phyloP scores from a whole-genome alignment of 2,329 filamentous ascomycete species.

The Cladophialophora yegresii region DNA sequence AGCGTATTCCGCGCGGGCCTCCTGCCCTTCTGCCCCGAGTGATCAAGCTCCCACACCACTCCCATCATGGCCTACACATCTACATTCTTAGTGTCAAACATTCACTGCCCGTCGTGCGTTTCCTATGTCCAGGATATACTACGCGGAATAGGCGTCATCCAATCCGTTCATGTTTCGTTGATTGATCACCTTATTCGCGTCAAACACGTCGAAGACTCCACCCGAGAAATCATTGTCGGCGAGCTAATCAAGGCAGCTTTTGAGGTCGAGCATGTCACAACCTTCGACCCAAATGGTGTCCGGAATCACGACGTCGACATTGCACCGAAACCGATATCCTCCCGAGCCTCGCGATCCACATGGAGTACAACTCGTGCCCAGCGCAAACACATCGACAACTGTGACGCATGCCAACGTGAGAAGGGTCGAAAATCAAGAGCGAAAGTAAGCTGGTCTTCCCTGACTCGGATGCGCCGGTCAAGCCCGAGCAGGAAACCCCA shows the following conservation, averaged over 20 bases:
- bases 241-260: slow-evolving; percentile 50
- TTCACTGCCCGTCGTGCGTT: slow-evolving; percentile 54
- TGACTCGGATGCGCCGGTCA: slow-evolving; percentile 17
- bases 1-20: neutral
- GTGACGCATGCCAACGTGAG: slow-evolving; percentile 53
- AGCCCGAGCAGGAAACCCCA: neutral
- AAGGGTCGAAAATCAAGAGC: slow-evolving; percentile 36
- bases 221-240: slow-evolving; percentile 41
- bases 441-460: slow-evolving; percentile 28
- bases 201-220: slow-evolving; percentile 41
- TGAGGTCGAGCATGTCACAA: slow-evolving; percentile 50
- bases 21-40: neutral
- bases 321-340: slow-evolving; percentile 18
- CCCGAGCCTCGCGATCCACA: slow-evolving; percentile 18
- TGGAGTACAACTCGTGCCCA: slow-evolving; percentile 34
- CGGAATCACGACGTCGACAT: slow-evolving; percentile 44
- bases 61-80: slow-evolving; percentile 37
- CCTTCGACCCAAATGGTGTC: slow-evolving; percentile 41
- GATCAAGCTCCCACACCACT: neutral
- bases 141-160: slow-evolving; percentile 40
- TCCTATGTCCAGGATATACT: slow-evolving; percentile 50
- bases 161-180: slow-evolving; percentile 48
- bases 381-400: slow-evolving; percentile 52
- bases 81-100: slow-evolving; percentile 50
- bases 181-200: slow-evolving; percentile 49